These are phyloP conservation scores for Bacidia gigantensis DNA, from an alignment of 495 filamentous ascomycete species.

Conservation along the genomic window DNA sequence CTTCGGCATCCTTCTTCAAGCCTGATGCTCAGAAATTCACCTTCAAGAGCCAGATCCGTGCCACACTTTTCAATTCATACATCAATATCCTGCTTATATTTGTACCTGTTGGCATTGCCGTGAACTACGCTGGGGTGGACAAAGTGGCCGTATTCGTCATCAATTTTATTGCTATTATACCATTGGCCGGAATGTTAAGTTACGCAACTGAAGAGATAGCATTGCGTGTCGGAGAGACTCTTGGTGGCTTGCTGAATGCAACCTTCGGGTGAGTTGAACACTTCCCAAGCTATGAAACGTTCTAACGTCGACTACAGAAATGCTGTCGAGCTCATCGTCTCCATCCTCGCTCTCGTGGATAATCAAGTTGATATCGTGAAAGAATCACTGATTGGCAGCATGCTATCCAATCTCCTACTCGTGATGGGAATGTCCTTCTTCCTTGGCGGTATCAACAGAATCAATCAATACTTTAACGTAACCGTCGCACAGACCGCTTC, in stretches of 20 bases:
- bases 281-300: slow-evolving; percentile 9
- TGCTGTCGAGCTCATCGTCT: slow-evolving; percentile 84
- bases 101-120: slow-evolving; percentile 51
- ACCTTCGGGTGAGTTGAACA: slow-evolving; percentile 55
- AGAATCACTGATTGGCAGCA: slow-evolving; percentile 81
- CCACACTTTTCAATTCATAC: slow-evolving; percentile 64
- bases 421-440: slow-evolving; percentile 93
- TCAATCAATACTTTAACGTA: slow-evolving; percentile 82
- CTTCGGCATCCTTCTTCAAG: slow-evolving; percentile 20
- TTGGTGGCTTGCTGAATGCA: slow-evolving; percentile 79
- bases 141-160: slow-evolving; percentile 18
- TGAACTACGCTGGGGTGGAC: slow-evolving; percentile 16
- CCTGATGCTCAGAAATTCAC: slow-evolving; percentile 40
- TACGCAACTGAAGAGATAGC: slow-evolving; percentile 44
- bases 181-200: slow-evolving; percentile 41
- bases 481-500: slow-evolving; percentile 88
- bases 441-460: slow-evolving; percentile 64
- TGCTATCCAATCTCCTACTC: slow-evolving; percentile 80
- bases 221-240: slow-evolving; percentile 54
- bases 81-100: slow-evolving; percentile 73
- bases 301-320: slow-evolving; percentile 39
- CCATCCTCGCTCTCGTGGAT: slow-evolving; percentile 65
- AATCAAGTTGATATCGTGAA: slow-evolving; percentile 75
- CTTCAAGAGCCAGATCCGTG: slow-evolving; percentile 51
- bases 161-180: slow-evolving; percentile 26